Base-by-base conservation (phyloP, 2,329 filamentous ascomycete species). In the Aspergillus sojae region DNA sequence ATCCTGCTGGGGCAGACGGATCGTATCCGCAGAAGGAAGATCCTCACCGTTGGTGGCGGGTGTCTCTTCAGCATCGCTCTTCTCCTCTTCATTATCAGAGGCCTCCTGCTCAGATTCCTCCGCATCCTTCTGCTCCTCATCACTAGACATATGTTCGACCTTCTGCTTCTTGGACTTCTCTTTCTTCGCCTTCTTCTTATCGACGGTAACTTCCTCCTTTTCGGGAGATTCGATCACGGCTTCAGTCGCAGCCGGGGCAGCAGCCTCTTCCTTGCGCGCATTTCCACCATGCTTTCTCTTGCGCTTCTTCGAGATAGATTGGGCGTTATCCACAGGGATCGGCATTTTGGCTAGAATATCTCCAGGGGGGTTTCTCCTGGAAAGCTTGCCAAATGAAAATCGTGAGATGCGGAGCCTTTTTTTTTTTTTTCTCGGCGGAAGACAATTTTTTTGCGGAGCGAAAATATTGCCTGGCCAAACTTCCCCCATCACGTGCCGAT, bases 1-100 rank as follows among this genome's bases (percentile, higher is more conserved):
- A 58, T 86, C 86, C 34, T 87, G 84, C 34, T 65, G 65, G 2
- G 89, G 89, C 57, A 89, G 77, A 14, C 83, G 81, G 57, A 89
- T 83, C 16, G 82, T 69, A 46, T 77, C 74, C 64, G 77, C 70
- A 11, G 84, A 84, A n/a, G 85, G 85, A 11, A 88, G 78, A 61
- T 86, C 85, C 30, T 80, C 75, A 10, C 76, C 70, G 56, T 75
- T 55, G 7, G 64, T 65, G 46, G 65, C 75, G 14, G 75, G 73
- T 23, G 30, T n/a, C 11, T 58, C 45, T 26, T 74, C 74, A 26
- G 72, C 67, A 41, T 72, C 66, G 19, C 72, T 71, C 30, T 72
- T 67, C 16, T 70, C 81, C 64, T 68, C 67, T 45, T 67, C 64
- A 32, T 67, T 64, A n/a, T 71, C 62, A 58, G 75, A 70, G 34